Evolutionary conservation across 108 stramenopile genomes (phyloP).

Genomic region (Parmales sp.): DNA sequence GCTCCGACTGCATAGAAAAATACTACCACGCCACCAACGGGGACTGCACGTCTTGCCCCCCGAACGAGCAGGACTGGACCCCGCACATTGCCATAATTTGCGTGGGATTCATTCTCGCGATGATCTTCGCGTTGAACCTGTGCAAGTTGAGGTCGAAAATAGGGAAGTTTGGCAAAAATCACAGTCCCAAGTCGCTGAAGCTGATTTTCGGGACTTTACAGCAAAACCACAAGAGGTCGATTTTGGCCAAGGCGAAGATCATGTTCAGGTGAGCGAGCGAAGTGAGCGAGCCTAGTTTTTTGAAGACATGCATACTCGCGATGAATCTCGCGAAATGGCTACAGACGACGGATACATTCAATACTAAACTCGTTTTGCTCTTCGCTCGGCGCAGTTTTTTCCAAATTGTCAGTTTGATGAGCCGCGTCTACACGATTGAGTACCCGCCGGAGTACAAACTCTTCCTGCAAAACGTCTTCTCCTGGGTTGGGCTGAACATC

Average conservation of each 20-base stretch:
- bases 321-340: no score
- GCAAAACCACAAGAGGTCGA: not conserved
- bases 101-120: not conserved
- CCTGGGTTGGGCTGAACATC: not conserved
- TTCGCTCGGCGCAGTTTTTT: no score
- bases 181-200: not conserved
- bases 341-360: no score
- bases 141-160: not conserved
- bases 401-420: not conserved
- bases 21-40: not conserved
- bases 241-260: not conserved
- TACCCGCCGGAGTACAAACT: not conserved
- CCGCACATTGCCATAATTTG: not conserved
- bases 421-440: not conserved
- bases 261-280: no score
- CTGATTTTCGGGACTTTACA: not conserved
- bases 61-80: not conserved
- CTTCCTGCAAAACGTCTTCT: not conserved
- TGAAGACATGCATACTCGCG: no score
- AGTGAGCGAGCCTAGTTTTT: no score
- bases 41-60: not conserved
- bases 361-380: no score
- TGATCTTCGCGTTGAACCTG: not conserved
- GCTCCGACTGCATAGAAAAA: not conserved
- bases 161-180: not conserved